Conservation (phyloP, 129 eudicot genomes). For the Pseudognaphalium luteoalbum region DNA sequence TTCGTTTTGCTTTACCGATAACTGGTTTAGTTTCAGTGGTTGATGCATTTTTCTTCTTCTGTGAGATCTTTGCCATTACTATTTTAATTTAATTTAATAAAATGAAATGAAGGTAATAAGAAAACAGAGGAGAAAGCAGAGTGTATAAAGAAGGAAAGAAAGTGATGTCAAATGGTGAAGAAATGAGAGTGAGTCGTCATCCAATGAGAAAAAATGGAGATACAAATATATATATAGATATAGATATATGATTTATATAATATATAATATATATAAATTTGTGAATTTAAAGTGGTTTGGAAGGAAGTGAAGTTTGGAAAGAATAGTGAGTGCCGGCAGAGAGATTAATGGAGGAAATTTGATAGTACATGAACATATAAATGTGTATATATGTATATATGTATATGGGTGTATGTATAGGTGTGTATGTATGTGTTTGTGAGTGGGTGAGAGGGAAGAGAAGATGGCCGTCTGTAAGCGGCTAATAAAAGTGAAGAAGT, state of each 20-base stretch:
- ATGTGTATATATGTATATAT: too few relatives aligned
- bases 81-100: background rate
- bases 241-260: too few relatives aligned
- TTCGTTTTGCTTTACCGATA: constrained; percentile 37
- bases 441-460: constrained; percentile 14
- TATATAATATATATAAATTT: background rate
- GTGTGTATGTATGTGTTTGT: background rate
- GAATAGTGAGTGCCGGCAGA: constrained; percentile 41
- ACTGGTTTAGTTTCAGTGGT: constrained; percentile 11
- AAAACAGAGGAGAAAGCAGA: background rate
- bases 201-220: constrained; percentile 27
- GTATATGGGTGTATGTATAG: too few relatives aligned
- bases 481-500: constrained; percentile 23
- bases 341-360: constrained; percentile 13
- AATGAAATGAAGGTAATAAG: background rate
- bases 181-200: constrained; percentile 19
- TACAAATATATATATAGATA: background rate
- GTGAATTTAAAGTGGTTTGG: constrained; percentile 2
- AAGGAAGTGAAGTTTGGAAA: constrained; percentile 9
- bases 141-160: too few relatives aligned
- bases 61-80: constrained; percentile 50
- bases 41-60: constrained; percentile 20
- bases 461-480: constrained; percentile 45
- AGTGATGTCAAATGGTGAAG: constrained; percentile 16
- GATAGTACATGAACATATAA: background rate